These are phyloP conservation scores for Serendipita indica DNA, from an alignment of 768 basidiomycete species.

Conservation along the genomic window DNA sequence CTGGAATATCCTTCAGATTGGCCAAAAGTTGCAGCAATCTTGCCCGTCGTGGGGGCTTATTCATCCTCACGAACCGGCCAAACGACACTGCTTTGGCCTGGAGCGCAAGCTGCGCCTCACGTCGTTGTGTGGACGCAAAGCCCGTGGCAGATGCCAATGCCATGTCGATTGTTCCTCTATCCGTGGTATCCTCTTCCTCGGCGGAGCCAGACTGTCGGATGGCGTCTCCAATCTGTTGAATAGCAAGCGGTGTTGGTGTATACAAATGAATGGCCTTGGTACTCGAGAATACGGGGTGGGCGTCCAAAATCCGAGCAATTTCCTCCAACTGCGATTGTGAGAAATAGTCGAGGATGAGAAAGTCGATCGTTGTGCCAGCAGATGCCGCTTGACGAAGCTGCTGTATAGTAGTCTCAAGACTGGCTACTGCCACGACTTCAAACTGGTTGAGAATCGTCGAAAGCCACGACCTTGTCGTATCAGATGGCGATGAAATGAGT, in stretches of 20 bases:
- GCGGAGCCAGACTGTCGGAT: background rate
- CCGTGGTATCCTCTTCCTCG: background rate
- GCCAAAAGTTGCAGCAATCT: slow-evolving; percentile 50
- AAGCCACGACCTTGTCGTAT: slow-evolving; percentile 41
- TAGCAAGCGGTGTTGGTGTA: slow-evolving; percentile 39
- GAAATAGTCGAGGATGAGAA: slow-evolving; percentile 53
- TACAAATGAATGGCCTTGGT: slow-evolving; percentile 59
- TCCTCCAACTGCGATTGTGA: slow-evolving; percentile 43
- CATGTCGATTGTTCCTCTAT: slow-evolving; percentile 7
- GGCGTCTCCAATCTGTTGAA: background rate
- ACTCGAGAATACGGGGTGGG: slow-evolving; percentile 28
- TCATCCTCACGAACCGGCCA: slow-evolving; percentile 40
- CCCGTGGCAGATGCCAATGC: background rate
- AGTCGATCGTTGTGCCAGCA: slow-evolving; percentile 34
- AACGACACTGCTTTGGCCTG: slow-evolving; percentile 19
- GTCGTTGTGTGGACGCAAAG: background rate
- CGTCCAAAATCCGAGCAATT: slow-evolving; percentile 35
- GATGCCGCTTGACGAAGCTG: slow-evolving; percentile 26
- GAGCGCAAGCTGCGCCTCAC: background rate
- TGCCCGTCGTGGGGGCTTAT: slow-evolving; percentile 50
- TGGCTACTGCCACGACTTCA: slow-evolving; percentile 29
- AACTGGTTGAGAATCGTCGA: slow-evolving; percentile 44
- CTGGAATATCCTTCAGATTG: slow-evolving; percentile 38
- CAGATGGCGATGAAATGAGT: slow-evolving; percentile 44
- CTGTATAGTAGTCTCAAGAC: slow-evolving; percentile 32